Base-by-base conservation (phyloP, 2,329 filamentous ascomycete species). In the Epicoccum sorghinum region DNA sequence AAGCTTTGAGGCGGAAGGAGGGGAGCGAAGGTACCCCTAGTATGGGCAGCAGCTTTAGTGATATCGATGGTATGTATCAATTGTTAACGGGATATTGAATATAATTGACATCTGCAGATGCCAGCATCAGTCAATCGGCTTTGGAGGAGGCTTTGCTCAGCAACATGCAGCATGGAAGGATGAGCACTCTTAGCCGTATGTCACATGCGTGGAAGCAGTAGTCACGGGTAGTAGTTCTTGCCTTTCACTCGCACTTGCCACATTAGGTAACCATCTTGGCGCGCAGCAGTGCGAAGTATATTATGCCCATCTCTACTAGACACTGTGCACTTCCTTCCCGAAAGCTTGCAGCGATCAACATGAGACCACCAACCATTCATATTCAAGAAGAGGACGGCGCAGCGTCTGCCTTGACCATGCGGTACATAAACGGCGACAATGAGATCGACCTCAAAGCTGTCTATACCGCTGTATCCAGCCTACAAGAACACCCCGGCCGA, bases 91-190 rank as follows among this genome's bases (percentile, higher is more conserved):
- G 6, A 36, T 37, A 12, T 23, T 24, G 13, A 13, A 23, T 9
- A 7, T 4, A 18, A 32, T 58, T 51, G 51, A 59, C 58, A 43
- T 35, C 29, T 14, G 30, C 18, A 90, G 90, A 93, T 79, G 86
- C 89, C 14, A 91, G 89, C 14, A 87, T 93, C 13, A 92, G 90
- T 25, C 89, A 92, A 70, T 91, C 88, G 13, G 90, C 90, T 3
- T 77, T 93, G 50, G 90, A 93, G 71, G 90, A 93, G 69, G 89
- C 88, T 7, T 76, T 92, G 47, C 83, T 90, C 18, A 91, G 86
- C 68, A 86, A 88, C 59, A 87, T 90, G 80, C 82, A 86, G 62
- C 82, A 86, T 60, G 84, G 82, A 4, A 66, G 86, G 58, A 89
- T 91, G 79, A 89, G 88, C 61, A 88, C 81, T 14, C 80, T 91